Evolutionary conservation across 2,329 filamentous ascomycete species (phyloP), one percentile per base, ranked within the genome.

Genomic region (Paecilomyces sp.): DNA sequence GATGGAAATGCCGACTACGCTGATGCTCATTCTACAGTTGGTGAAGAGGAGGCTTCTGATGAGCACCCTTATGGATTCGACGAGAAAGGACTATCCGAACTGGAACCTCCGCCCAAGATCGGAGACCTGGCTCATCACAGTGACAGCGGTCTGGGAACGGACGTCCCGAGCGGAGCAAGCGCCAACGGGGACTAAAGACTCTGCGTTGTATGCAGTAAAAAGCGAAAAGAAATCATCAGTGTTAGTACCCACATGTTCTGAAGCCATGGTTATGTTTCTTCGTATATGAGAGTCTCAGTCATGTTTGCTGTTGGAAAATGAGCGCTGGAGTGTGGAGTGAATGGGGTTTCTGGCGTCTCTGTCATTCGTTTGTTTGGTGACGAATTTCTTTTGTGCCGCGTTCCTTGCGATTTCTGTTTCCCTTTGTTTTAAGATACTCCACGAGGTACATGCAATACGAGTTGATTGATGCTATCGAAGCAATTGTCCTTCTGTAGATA

Each of bases 61-160:
- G 36, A 18, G 8, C 15, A 47, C 2, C 36, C 15, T 47, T 15
- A 2, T 47, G 15, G 25, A 53, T 53, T 24, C 22, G 22, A 25
- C 6, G 51, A 53, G 11, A 30, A 30, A 28, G 51, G 11, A 30
- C 22, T 53, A 6, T 8, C 63, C 3, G 59, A 62, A 11, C 57
- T 62, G 34, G 60, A 63, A 41, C 30, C 33, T 25, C 58, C 60
- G 22, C 61, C 57, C 3, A 57, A 59, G n/a, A 67, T 63, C 12
- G 56, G 54, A 25, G 66, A 65, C 36, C 60, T 68, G 63, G 60
- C 28, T 24, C 62, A 61, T 24, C 62, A 60, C 30, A 72, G 67
- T 58, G 70, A 72, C 57, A 71, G 69, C 54, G 70, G 70, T 12
- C 59, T 72, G 24, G 70, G 70, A 22, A 64, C 66, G 3, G 70